Base-by-base conservation (phyloP, 179 eudicot genomes). In the Silene noctiflora region DNA sequence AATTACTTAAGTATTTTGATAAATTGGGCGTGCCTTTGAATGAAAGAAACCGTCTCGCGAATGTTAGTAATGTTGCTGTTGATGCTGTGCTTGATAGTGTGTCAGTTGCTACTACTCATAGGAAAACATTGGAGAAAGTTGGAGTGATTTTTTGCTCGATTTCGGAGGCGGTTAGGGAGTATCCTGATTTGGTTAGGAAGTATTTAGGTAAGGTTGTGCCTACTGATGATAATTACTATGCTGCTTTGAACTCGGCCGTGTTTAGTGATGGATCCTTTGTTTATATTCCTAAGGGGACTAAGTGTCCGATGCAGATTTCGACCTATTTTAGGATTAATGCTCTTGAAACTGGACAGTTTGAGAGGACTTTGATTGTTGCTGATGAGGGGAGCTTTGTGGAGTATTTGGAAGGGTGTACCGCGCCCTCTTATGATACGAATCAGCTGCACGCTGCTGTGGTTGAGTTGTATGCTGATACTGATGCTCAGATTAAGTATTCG, bases 371-470 rank as follows among this genome's bases (percentile, higher is more conserved):
- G 78, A 90, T 96, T 74, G 92, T 96, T 68, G 98, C 97, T 3
- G 99, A 96, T 2, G 98, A 91, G 80, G 88, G 91, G 25, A 88
- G 99, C 81, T 91, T 87, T 79, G 99, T 96, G 67, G 96, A 93
- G 89, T 93, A 96, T 73, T 85, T 96, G 71, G 99, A 96, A 80
- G 99, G 99, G 48, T 93, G 99, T 74, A 96, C 96, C 0, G 97
- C 99, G 4, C 98, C 94, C 12, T 89, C 96, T n/a, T 93, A 91
- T 69, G 97, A 93, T 77, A 90, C 85, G n/a, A 93, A 96, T 71
- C 99, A 91, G 78, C 78, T 93, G 29, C 99, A 96, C 72, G 99
- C 99, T 46, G 98, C 98, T 58, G 94, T 96, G n/a, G 98, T 96
- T 3, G 99, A 93, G 76, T 67, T 96, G 76, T 87, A 93, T 76